Conservation (phyloP, 129 eudicot species). For the Apium graveolens region DNA sequence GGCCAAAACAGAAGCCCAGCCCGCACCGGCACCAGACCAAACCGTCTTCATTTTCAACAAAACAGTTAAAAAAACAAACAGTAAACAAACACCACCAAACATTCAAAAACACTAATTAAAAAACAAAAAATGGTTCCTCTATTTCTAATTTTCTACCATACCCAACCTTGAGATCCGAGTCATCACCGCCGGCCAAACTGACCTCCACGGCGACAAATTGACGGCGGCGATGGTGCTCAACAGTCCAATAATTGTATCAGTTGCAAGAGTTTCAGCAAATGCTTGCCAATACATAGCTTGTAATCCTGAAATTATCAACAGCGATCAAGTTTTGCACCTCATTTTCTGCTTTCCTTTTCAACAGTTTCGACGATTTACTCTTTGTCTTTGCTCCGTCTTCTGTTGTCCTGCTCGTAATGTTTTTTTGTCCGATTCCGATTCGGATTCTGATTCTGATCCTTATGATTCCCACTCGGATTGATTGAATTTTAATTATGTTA, state of each 20-base stretch:
- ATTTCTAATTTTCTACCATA: not conserved
- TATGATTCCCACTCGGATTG: conserved; percentile 34
- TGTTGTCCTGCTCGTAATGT: conserved; percentile 35
- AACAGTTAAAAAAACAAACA: not conserved
- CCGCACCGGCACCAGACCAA: too few relatives aligned
- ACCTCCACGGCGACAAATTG: not conserved
- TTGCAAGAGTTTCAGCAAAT: conserved; percentile 70
- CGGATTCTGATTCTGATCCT: conserved; percentile 30
- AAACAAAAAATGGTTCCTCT: not conserved
- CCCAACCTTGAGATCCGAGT: not conserved
- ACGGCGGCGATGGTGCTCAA: conserved; percentile 60
- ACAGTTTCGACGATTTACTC: conserved; percentile 65
- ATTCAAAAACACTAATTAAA: not conserved
- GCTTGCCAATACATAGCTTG: conserved; percentile 89
- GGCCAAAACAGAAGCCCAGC: not conserved
- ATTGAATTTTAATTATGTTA: not conserved
- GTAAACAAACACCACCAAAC: not conserved
- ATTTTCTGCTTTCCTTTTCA: conserved; percentile 81
- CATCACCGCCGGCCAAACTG: not conserved
- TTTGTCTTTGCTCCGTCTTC: conserved; percentile 68
- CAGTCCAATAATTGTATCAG: conserved; percentile 52
- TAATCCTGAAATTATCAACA: conserved; percentile 59
- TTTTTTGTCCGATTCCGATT: conserved; percentile 17
- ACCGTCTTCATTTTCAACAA: not conserved
- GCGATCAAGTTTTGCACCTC: conserved; percentile 68